Base-by-base conservation (phyloP, 2,329 filamentous ascomycete species). In the Botryotinia calthae region DNA sequence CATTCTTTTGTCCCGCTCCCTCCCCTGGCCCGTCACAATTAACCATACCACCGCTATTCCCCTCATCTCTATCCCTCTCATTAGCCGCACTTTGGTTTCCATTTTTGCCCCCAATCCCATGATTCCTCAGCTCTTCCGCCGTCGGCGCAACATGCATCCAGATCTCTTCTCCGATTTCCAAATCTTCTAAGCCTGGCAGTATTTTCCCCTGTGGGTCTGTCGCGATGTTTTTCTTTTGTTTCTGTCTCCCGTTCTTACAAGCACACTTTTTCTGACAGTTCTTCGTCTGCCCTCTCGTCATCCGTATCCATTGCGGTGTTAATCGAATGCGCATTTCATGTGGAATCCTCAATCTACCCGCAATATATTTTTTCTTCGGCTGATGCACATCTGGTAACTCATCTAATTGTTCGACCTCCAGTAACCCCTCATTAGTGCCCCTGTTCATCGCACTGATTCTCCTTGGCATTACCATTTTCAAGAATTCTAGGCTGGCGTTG, bases 401-500 rank as follows among this genome's bases (percentile, higher is more conserved):
- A 25, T 86, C 83, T 1, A 82, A 78, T 12, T 72, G 74, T 69
- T 82, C 78, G n/a, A 79, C 76, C 59, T 84, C 79, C 20, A 90
- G 80, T 2, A 90, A 79, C 20, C 83, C 81, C 78, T 91, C 88
- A 72, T 87, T 84, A 2, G 84, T 84, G 82, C 89, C 87, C 14
- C 83, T 84, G 72, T 84, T 85, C 74, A 87, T 86, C 73, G 84
- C 80, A 7, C 84, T 84, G 71, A 86, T 83, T 64, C 84, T 79
- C 3, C 78, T 74, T 18, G 86, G 86, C 67, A 90, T 82, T 2
- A 87, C 85, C 16, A 85, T 82, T 62, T 84, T 84, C 8, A 91
- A 83, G 71, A 91, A 91, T 76, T 91, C 89, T 42, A 92, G 84
- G 40, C 85, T 86, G 12, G 88, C 85, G 74, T 87, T 87, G 75